Evolutionary conservation across 2,329 filamentous ascomycete species (phyloP).

Genomic region (Fusarium phyllophilum): DNA sequence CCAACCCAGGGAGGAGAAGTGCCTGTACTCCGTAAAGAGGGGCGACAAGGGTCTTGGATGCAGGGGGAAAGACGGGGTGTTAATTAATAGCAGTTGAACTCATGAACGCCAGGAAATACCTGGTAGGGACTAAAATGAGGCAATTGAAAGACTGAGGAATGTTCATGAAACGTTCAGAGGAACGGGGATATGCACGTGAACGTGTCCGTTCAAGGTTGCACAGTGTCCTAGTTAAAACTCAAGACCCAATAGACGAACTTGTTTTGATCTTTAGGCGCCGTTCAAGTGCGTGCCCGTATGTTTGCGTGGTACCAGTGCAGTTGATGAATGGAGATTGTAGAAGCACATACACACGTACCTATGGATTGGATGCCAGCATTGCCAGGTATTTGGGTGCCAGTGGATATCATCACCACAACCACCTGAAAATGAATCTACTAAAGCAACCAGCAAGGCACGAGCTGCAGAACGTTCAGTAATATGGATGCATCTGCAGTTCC

Average conservation of each 20-base stretch:
- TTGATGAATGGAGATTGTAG: neutral
- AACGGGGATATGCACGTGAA: slow-evolving; percentile 27
- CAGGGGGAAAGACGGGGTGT: slow-evolving; percentile 39
- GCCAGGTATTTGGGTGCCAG: slow-evolving; percentile 3
- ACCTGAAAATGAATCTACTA: slow-evolving; percentile 36
- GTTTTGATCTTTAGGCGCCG: slow-evolving; percentile 1
- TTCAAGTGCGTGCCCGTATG: slow-evolving; percentile 11
- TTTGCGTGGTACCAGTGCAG: slow-evolving; percentile 18
- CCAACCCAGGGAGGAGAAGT: slow-evolving; percentile 15
- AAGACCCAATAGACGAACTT: neutral
- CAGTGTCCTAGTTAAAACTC: neutral
- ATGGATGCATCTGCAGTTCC: neutral
- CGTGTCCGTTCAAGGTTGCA: slow-evolving; percentile 16
- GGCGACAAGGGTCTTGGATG: slow-evolving; percentile 37
- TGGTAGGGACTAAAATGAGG: slow-evolving; percentile 13
- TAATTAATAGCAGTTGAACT: slow-evolving; percentile 21
- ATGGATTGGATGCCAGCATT: neutral
- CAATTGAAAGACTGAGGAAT: slow-evolving; percentile 22
- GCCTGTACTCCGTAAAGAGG: slow-evolving; percentile 14
- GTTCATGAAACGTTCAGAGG: slow-evolving; percentile 36
- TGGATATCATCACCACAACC: slow-evolving; percentile 32
- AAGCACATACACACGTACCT: neutral
- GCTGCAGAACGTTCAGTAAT: slow-evolving; percentile 8
- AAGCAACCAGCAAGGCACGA: neutral
- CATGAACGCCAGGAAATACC: slow-evolving; percentile 24